Evolutionary conservation across 192 early-diverging fungal species (phyloP).

Genomic region (Lobosporangium transversale): DNA sequence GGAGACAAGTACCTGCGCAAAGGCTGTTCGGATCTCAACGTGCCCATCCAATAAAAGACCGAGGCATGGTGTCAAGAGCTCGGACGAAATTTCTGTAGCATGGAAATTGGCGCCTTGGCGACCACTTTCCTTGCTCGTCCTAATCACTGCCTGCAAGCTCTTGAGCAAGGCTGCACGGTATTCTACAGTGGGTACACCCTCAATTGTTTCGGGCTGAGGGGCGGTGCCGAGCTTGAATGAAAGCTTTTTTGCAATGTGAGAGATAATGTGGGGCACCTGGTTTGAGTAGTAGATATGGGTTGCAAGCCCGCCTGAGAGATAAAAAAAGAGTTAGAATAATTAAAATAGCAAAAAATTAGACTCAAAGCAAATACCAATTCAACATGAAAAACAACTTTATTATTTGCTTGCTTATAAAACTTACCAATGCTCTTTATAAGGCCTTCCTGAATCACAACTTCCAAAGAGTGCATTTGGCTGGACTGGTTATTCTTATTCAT

Average conservation of each 20-base stretch:
- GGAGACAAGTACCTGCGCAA: constrained; percentile 48
- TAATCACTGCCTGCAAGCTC: constrained; percentile 58
- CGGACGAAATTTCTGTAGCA: constrained; percentile 47
- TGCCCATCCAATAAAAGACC: constrained; percentile 46
- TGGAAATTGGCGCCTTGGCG: constrained; percentile 38
- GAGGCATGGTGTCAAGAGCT: constrained; percentile 49
- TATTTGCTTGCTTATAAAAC: no score
- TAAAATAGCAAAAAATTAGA: neutral
- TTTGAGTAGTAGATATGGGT: constrained; percentile 67
- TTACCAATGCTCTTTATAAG: constrained; percentile 48
- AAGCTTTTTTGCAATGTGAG: constrained; percentile 59
- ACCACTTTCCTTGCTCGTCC: constrained; percentile 52
- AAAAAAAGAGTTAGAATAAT: constrained; percentile 3
- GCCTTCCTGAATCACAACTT: constrained; percentile 29
- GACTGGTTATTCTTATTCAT: constrained; percentile 28
- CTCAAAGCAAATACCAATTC: neutral
- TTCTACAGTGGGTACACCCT: constrained; percentile 53
- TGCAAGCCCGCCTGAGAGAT: constrained; percentile 56
- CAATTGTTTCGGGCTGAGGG: constrained; percentile 35
- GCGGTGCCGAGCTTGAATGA: constrained; percentile 15
- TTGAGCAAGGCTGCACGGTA: constrained; percentile 55
- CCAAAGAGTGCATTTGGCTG: constrained; percentile 14
- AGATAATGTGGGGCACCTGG: constrained; percentile 65
- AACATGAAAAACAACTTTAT: no score
- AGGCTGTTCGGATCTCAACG: constrained; percentile 49